Conservation (phyloP, 768 basidiomycete genomes). For the Cystobasidium onofrii region DNA sequence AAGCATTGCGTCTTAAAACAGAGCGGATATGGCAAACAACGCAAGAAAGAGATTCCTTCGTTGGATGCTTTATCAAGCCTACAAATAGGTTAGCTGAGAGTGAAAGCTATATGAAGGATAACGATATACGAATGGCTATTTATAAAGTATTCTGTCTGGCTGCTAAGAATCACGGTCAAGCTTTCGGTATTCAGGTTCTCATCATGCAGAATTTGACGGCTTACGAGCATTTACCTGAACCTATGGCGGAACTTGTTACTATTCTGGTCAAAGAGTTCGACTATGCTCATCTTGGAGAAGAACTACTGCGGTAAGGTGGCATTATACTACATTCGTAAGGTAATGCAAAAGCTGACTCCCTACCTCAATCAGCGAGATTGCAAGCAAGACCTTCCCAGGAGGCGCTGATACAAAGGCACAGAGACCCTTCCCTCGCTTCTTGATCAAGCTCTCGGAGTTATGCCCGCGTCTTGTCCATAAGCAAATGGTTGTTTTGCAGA, state of each 20-base stretch:
- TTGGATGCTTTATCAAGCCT: slow-evolving; percentile 77
- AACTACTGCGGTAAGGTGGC: slow-evolving; percentile 57
- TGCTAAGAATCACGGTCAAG: slow-evolving; percentile 81
- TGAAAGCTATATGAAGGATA: slow-evolving; percentile 76
- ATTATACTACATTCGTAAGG: background rate
- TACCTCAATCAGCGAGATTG: slow-evolving; percentile 60
- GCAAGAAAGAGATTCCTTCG: slow-evolving; percentile 73
- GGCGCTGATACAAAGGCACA: slow-evolving; percentile 79
- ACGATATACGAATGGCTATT: slow-evolving; percentile 62
- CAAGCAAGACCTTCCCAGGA: slow-evolving; percentile 63
- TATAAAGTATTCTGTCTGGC: slow-evolving; percentile 84
- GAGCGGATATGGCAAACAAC: slow-evolving; percentile 85
- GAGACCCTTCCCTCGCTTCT: slow-evolving; percentile 71
- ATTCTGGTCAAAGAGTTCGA: slow-evolving; percentile 77
- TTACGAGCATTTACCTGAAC: slow-evolving; percentile 86
- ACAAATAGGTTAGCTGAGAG: slow-evolving; percentile 78
- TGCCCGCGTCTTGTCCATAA: slow-evolving; percentile 73
- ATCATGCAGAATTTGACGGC: slow-evolving; percentile 89
- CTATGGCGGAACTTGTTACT: slow-evolving; percentile 81
- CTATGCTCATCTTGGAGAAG: slow-evolving; percentile 78
- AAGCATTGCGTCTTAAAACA: slow-evolving; percentile 59
- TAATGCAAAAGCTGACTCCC: too few species aligned
- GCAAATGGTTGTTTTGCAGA: slow-evolving; percentile 73
- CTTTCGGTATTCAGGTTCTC: slow-evolving; percentile 62
- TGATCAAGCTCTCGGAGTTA: slow-evolving; percentile 69